Evolutionary conservation across 352 stramenopile genomes (phyloP).

Genomic region (Thraustochytrium sp.): DNA sequence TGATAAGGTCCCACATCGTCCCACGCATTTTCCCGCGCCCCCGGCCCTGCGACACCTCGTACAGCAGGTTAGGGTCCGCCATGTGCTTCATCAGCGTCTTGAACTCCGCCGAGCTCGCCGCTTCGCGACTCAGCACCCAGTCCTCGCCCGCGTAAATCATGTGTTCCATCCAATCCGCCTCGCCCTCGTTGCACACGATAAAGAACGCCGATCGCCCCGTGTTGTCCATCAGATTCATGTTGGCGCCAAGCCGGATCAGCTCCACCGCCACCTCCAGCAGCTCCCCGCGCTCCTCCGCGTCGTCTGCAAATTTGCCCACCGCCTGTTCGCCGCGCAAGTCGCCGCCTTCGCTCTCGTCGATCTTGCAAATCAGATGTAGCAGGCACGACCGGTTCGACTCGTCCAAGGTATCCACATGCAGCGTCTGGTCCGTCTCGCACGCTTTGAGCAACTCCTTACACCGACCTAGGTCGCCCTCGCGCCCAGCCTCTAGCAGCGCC

Average conservation of each 20-base stretch:
- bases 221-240: neutral
- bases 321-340: too few species aligned
- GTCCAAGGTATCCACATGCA: neutral
- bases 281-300: neutral
- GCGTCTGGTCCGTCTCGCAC: neutral
- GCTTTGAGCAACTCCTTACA: neutral
- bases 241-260: neutral
- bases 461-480: neutral
- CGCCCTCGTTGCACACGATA: conserved; percentile 1
- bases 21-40: neutral
- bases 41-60: neutral
- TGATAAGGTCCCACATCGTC: neutral
- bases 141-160: neutral
- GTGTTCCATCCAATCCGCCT: neutral
- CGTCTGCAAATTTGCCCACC: too few species aligned
- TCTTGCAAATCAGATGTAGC: neutral
- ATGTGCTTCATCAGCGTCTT: neutral
- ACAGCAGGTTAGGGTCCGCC: neutral
- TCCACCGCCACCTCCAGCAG: neutral
- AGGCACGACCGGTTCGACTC: neutral
- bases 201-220: neutral
- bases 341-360: neutral
- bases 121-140: neutral
- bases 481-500: neutral
- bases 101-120: neutral